Evolutionary conservation across 2,329 filamentous ascomycete species (phyloP).

Genomic region (Diplodia scrobiculata): DNA sequence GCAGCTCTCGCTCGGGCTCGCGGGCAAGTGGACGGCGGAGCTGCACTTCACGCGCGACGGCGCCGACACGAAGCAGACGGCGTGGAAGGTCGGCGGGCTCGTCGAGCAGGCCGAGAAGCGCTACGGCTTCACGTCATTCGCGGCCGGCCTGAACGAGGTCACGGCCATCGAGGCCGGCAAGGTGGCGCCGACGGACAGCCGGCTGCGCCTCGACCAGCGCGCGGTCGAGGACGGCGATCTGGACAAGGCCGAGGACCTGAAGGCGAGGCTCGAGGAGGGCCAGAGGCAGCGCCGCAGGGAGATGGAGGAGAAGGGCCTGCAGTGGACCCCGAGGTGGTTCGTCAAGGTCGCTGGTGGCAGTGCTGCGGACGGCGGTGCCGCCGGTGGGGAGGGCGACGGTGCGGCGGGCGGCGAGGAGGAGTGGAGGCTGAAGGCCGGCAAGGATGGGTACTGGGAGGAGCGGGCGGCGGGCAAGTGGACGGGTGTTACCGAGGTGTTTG

Average conservation of each 20-base stretch:
- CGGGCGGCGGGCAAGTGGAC: conserved; percentile 69
- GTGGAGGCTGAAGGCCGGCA: conserved; percentile 71
- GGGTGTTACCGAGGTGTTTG: conserved; percentile 59
- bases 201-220: conserved; percentile 84
- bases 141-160: conserved; percentile 82
- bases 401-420: conserved; percentile 49
- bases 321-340: conserved; percentile 82
- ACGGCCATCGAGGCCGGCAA: conserved; percentile 74
- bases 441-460: conserved; percentile 93
- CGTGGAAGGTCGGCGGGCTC: conserved; percentile 78
- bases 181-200: conserved; percentile 77
- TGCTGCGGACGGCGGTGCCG: conserved; percentile 36
- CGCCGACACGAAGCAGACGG: conserved; percentile 61
- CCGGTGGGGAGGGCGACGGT: conserved; percentile 36
- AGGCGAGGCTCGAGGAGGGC: conserved; percentile 79
- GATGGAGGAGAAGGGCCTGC: conserved; percentile 73
- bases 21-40: conserved; percentile 80
- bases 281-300: conserved; percentile 74
- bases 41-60: conserved; percentile 68
- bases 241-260: conserved; percentile 80
- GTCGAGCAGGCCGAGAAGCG: conserved; percentile 77
- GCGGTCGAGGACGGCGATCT: conserved; percentile 79
- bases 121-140: conserved; percentile 87
- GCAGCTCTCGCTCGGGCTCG: conserved; percentile 67
- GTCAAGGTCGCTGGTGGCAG: conserved; percentile 57